Evolutionary conservation across 768 basidiomycete species (phyloP).

Genomic region (Pulveroboletus frians): DNA sequence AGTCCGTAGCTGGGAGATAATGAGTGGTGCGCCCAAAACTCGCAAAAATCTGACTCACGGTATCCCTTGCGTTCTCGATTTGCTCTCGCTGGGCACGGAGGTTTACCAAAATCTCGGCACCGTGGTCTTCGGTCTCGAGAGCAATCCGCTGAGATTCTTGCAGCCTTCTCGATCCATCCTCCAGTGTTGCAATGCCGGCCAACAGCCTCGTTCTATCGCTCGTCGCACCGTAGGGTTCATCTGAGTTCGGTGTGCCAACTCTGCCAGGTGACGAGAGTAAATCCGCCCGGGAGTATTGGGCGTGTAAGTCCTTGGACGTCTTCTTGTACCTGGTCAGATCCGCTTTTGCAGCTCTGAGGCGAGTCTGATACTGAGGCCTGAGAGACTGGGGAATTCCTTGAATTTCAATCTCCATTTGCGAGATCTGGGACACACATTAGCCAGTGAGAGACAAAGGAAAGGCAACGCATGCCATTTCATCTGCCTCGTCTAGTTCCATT

Average conservation of each 20-base stretch:
- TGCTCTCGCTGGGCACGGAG: constrained; percentile 86
- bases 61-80: constrained; percentile 89
- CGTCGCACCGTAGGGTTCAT: constrained; percentile 71
- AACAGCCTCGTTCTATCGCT: constrained; percentile 79
- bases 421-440: constrained; percentile 52
- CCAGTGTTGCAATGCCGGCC: constrained; percentile 69
- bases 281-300: constrained; percentile 67
- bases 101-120: constrained; percentile 85
- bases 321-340: constrained; percentile 80
- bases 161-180: constrained; percentile 79
- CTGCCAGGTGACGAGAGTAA: constrained; percentile 55
- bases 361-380: constrained; percentile 67
- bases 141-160: constrained; percentile 91
- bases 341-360: constrained; percentile 69
- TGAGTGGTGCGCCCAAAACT: not conserved
- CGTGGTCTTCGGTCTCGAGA: constrained; percentile 93
- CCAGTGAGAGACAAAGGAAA: not conserved
- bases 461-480: constrained; percentile 73
- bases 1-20: constrained; percentile 56
- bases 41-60: constrained; percentile 43
- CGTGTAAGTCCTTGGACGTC: constrained; percentile 65
- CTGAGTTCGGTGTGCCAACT: constrained; percentile 43
- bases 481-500: constrained; percentile 96
- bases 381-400: constrained; percentile 89
- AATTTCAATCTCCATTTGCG: constrained; percentile 99